Evolutionary conservation across 2,329 filamentous ascomycete genomes (phyloP).

Genomic region (Colletotrichum nymphaeae): DNA sequence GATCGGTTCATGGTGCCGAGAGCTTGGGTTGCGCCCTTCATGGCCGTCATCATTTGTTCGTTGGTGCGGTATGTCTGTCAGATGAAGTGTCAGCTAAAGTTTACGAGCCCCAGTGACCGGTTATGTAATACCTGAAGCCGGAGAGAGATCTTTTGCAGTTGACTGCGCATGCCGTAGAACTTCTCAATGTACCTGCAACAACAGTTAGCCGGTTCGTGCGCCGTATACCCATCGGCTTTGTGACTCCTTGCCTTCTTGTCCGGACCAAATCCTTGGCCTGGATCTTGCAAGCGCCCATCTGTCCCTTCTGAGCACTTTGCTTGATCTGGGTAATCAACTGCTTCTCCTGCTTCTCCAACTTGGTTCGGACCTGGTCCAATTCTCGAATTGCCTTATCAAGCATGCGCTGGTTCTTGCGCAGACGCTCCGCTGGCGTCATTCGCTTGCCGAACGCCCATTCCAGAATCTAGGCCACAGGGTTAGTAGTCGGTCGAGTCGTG

Average conservation of each 20-base stretch:
- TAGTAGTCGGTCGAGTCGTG: constrained; percentile 27
- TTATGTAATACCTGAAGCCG: constrained; percentile 80
- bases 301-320: constrained; percentile 96
- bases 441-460: constrained; percentile 99
- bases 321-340: constrained; percentile 96
- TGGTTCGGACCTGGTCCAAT: constrained; percentile 92
- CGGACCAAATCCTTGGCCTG: constrained; percentile 97
- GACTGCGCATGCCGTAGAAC: constrained; percentile 98
- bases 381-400: constrained; percentile 98
- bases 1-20: constrained; percentile 96
- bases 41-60: constrained; percentile 99
- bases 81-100: constrained; percentile 14
- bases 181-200: constrained; percentile 86
- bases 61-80: constrained; percentile 93
- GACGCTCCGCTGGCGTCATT: constrained; percentile 93
- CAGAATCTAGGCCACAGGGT: constrained; percentile 75
- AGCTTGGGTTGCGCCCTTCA: constrained; percentile 96
- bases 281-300: constrained; percentile 98
- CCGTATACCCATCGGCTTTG: background rate
- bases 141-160: constrained; percentile 94
- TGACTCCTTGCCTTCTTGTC: constrained; percentile 74
- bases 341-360: constrained; percentile 99
- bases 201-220: background rate
- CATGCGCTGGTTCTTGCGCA: constrained; percentile 94
- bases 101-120: background rate